A percentile compares a stretch with the other conserved stretches of the same genome.
These are phyloP conservation scores for Psidium guajava DNA, from an alignment of 345 rosid species.

Conservation along the genomic window DNA sequence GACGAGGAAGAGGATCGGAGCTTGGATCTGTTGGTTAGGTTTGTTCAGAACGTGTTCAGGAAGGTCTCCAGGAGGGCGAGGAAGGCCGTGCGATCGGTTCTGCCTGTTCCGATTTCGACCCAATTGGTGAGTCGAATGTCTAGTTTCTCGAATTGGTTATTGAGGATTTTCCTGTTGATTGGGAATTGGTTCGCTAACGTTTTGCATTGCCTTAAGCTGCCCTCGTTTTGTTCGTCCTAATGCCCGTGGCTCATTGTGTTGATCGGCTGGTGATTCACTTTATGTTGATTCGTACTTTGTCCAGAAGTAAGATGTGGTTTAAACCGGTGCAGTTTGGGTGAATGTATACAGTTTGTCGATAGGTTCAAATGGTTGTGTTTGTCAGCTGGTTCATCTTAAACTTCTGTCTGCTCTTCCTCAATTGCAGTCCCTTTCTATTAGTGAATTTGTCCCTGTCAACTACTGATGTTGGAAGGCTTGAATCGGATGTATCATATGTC, in stretches of 20 bases:
- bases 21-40: conserved; percentile 64
- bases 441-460: neutral
- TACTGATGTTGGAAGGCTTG: neutral
- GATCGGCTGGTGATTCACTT: neutral
- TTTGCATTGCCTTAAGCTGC: neutral
- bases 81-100: conserved; percentile 77
- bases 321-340: neutral
- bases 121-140: conserved; percentile 24
- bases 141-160: neutral
- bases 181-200: neutral
- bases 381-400: neutral
- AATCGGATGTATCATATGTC: neutral
- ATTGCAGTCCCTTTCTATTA: neutral
- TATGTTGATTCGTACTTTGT: neutral
- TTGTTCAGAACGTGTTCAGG: conserved; percentile 57
- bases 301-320: neutral
- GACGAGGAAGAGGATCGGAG: conserved; percentile 78
- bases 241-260: neutral
- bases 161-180: neutral
- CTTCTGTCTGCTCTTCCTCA: neutral
- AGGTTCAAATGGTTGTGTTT: neutral
- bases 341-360: rapidly evolving
- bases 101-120: conserved; percentile 55
- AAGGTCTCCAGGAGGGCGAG: conserved; percentile 66
- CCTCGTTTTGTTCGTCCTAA: neutral